phyloP scores from a whole-genome alignment of 2,329 filamentous ascomycete species.

The Nothophoma quercina region DNA sequence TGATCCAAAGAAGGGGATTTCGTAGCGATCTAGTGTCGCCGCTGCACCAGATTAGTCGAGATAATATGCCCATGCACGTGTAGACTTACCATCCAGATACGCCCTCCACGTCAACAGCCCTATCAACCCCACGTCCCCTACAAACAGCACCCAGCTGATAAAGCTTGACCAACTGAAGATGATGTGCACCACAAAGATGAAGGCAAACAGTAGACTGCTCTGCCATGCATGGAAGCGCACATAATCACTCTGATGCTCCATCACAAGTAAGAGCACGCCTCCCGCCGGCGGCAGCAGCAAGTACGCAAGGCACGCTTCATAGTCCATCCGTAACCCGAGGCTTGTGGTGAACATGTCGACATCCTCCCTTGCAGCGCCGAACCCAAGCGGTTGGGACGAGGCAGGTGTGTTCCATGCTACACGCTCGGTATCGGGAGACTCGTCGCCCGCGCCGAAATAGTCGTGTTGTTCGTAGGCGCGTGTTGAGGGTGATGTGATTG shows the following conservation, averaged over 20 bases:
- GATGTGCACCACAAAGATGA: slow-evolving; percentile 75
- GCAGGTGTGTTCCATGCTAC: slow-evolving; percentile 37
- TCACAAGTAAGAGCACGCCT: slow-evolving; percentile 80
- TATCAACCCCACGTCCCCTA: slow-evolving; percentile 78
- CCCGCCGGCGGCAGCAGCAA: slow-evolving; percentile 84
- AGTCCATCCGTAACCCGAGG: slow-evolving; percentile 82
- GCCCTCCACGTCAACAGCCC: slow-evolving; percentile 78
- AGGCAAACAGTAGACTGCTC: slow-evolving; percentile 81
- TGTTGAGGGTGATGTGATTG: slow-evolving; percentile 43
- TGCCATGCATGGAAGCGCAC: slow-evolving; percentile 99
- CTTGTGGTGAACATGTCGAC: slow-evolving; percentile 86
- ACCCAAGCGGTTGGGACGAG: slow-evolving; percentile 8
- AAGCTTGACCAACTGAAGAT: slow-evolving; percentile 85
- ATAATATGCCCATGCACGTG: background rate
- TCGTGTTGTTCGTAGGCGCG: slow-evolving; percentile 51
- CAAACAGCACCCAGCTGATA: slow-evolving; percentile 82
- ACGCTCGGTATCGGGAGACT: slow-evolving; percentile 33
- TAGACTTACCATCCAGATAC: slow-evolving; percentile 78
- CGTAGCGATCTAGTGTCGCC: slow-evolving; percentile 72
- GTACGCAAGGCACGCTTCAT: slow-evolving; percentile 92
- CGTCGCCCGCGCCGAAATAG: slow-evolving; percentile 39
- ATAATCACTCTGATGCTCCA: slow-evolving; percentile 96
- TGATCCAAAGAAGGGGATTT: slow-evolving; percentile 85
- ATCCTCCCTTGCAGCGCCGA: slow-evolving; percentile 62
- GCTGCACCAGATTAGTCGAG: slow-evolving; percentile 53